Conservation (phyloP, 371 early-diverging fungal species). For the Rhizopus sp. region DNA sequence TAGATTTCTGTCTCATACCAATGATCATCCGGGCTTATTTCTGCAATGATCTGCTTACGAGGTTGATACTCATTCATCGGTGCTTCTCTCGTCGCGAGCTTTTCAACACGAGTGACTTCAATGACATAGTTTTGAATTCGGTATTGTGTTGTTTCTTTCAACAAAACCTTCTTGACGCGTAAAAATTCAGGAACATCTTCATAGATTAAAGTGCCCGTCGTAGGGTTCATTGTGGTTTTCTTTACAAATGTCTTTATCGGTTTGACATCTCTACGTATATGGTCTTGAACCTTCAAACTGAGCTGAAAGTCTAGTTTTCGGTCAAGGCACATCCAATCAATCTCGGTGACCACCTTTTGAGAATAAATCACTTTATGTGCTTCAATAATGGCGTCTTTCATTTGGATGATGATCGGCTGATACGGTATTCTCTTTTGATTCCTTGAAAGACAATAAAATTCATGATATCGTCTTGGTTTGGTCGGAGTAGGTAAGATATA, state of each 20-base stretch:
- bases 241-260: constrained; percentile 52
- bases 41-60: constrained; percentile 27
- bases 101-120: constrained; percentile 43
- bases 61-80: constrained; percentile 15
- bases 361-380: constrained; percentile 36
- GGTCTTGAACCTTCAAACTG: constrained; percentile 25
- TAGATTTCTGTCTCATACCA: constrained; percentile 46
- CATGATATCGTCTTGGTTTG: constrained; percentile 26
- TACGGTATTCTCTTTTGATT: constrained; percentile 33
- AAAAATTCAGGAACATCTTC: constrained; percentile 47
- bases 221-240: constrained; percentile 41
- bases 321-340: constrained; percentile 47
- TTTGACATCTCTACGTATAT: constrained; percentile 39
- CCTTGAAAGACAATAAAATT: constrained; percentile 43
- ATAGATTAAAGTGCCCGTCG: constrained; percentile 34
- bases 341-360: constrained; percentile 29
- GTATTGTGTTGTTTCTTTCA: constrained; percentile 32
- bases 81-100: constrained; percentile 22
- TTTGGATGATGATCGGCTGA: constrained; percentile 28
- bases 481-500: constrained; percentile 19
- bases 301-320: constrained; percentile 50
- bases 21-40: constrained; percentile 31
- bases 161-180: constrained; percentile 32
- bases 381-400: constrained; percentile 38
- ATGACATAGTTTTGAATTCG: constrained; percentile 38